Base-by-base conservation (phyloP, 2,329 filamentous ascomycete species). In the Colletotrichum coccodes region DNA sequence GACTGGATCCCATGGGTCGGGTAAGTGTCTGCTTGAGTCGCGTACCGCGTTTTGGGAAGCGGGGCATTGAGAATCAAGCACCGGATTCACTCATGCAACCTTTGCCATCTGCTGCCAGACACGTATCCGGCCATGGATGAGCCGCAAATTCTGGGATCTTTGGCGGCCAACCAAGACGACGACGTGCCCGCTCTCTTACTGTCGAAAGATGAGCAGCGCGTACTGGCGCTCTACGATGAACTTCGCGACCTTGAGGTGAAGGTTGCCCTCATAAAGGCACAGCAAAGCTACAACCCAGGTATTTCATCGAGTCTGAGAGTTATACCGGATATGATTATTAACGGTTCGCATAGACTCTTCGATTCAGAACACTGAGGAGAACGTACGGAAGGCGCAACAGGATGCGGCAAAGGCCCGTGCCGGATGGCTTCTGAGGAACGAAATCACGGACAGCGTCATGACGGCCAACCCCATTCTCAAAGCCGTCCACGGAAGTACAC, bases 391-490 rank as follows among this genome's bases (percentile, higher is more conserved):
- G 49, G 89, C 90, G 7, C 89, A 94, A 78, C 84, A 85, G 61
- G 89, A 90, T 58, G 86, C 93, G 26, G 84, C 95, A 34, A 87
- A 94, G 73, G 89, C 92, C 30, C 90, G 90, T 75, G 90, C 92
- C 63, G 85, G 86, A 66, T 93, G 93, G 78, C 85, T 89, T 46
- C 84, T 95, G 64, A 89, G 89, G 71, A 91, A 91, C 76, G 89
- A 89, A 70, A 90, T 93, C 26, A 84, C 91, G 26, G 89, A 92
- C 70, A 89, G 86, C 53, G 89, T 93, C 60, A 80, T 96, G 72
- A 89, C 89, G 73, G 90, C 90, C 64, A 91, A 94, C 74, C 93
- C 94, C 8, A 90, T 93, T 46, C 82, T 97, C 65, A 93, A 92
- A 75, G 91, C 94, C 7, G 89, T 95, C 44, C 93, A 97, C 77